A percentile compares a stretch with the other conserved stretches of the same genome.
phyloP scores from a whole-genome alignment of 257 asterid species.

The Agastache rugosa region DNA sequence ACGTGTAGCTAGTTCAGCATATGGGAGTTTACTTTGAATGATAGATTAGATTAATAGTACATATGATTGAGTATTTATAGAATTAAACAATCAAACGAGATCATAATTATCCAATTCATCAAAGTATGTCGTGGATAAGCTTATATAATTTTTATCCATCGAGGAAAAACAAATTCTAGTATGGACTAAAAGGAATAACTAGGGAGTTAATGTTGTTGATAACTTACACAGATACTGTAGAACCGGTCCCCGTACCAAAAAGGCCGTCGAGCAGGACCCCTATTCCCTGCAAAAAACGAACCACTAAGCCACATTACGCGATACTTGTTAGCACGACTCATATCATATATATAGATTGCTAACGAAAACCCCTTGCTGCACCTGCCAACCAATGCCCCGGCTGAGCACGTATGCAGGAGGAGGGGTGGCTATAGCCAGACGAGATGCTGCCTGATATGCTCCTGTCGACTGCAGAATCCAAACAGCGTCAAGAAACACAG shows the following conservation, averaged over 20 bases:
- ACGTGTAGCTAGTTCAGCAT: conserved; percentile 25
- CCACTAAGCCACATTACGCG: neutral
- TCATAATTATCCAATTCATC: neutral
- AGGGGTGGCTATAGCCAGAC: conserved; percentile 98
- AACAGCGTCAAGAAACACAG: conserved; percentile 24
- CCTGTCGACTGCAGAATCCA: conserved; percentile 80
- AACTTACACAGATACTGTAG: conserved; percentile 95
- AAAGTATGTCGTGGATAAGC: neutral
- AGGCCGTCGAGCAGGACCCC: conserved; percentile 93
- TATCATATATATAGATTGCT: neutral
- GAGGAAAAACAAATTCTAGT: conserved; percentile 13
- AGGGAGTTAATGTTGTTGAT: conserved; percentile 7
- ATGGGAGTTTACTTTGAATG: neutral
- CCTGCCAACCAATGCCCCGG: conserved; percentile 99
- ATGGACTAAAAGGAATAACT: neutral
- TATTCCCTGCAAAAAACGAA: conserved; percentile 68
- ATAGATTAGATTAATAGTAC: neutral
- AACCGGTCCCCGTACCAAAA: conserved; percentile 89
- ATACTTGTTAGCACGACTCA: neutral
- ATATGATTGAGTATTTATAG: neutral
- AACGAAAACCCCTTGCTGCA: conserved; percentile 25
- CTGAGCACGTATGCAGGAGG: conserved; percentile 99
- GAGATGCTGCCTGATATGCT: conserved; percentile 95
- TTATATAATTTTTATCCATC: no score
- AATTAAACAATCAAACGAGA: no score